phyloP scores from a whole-genome alignment of 805 yeast genomes.

The Sungouiozyma intestinalis region DNA sequence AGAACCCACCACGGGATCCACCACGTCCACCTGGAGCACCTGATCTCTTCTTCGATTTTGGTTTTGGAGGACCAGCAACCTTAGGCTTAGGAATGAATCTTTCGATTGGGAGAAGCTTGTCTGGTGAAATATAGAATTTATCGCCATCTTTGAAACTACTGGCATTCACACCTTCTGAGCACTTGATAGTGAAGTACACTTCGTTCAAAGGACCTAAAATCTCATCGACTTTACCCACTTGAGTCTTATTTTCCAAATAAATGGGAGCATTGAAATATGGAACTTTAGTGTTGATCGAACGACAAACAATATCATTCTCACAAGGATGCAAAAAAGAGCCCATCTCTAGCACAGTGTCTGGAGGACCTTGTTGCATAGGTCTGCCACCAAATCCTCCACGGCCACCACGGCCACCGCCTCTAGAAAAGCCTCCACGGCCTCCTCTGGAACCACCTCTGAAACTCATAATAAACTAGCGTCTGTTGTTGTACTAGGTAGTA shows the following conservation, averaged over 20 bases:
- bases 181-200: constrained; percentile 94
- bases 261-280: constrained; percentile 99
- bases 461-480: constrained; percentile 25
- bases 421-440: constrained; percentile 24
- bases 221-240: constrained; percentile 96
- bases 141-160: constrained; percentile 89
- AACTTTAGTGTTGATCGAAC: constrained; percentile 84
- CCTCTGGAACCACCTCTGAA: constrained; percentile 26
- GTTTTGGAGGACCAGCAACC: constrained; percentile 71
- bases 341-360: constrained; percentile 90
- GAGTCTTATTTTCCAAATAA: constrained; percentile 89
- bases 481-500: too few relatives aligned
- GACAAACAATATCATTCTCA: constrained; percentile 96
- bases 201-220: constrained; percentile 95
- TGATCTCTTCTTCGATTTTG: constrained; percentile 56
- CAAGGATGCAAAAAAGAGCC: constrained; percentile 86
- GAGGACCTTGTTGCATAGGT: constrained; percentile 86
- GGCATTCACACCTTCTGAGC: constrained; percentile 94
- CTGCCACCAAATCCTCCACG: constrained; percentile 47
- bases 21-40: constrained; percentile 39
- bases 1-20: constrained; percentile 34
- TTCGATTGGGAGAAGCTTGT: constrained; percentile 89
- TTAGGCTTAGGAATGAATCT: constrained; percentile 96
- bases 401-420: constrained; percentile 29
- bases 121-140: constrained; percentile 90